phyloP scores from a whole-genome alignment of 1,284 basidiomycete species.

The Ganoderma boninense region DNA sequence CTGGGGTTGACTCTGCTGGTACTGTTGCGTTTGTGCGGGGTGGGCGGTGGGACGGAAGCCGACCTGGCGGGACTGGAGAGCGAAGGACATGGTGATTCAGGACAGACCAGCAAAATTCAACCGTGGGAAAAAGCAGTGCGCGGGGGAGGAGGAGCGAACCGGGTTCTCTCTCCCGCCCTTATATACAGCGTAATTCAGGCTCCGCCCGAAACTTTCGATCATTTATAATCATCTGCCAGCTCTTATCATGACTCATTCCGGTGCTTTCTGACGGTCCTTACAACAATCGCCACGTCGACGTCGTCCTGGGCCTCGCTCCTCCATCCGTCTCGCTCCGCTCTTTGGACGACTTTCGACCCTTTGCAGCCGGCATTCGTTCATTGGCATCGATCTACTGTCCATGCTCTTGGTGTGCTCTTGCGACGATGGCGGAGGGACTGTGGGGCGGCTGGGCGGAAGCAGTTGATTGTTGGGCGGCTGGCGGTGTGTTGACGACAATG shows the following conservation, averaged over 20 bases:
- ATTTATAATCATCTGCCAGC: conserved; percentile 33
- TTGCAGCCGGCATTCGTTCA: not conserved
- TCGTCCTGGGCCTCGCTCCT: conserved; percentile 8
- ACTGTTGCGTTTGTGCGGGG: conserved; percentile 46
- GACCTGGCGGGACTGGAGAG: conserved; percentile 75
- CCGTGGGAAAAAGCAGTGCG: conserved; percentile 43
- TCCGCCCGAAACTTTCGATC: conserved; percentile 38
- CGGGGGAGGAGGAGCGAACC: conserved; percentile 30
- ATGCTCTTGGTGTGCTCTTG: not conserved
- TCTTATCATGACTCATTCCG: conserved; percentile 33
- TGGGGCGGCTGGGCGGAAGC: conserved; percentile 4
- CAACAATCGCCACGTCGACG: conserved; percentile 20
- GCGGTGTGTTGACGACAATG: conserved; percentile 28
- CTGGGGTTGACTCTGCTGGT: conserved; percentile 45
- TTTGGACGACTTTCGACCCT: not conserved
- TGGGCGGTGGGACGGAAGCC: conserved; percentile 73
- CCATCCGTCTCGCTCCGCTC: no score
- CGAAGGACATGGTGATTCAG: conserved; percentile 64
- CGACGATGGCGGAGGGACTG: not conserved
- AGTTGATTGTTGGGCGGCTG: conserved; percentile 24
- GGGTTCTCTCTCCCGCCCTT: conserved; percentile 31
- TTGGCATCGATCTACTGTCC: not conserved
- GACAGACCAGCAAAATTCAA: conserved; percentile 30
- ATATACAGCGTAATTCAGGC: conserved; percentile 45
- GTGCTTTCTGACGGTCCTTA: conserved; percentile 26